Evolutionary conservation across 768 basidiomycete species (phyloP), one percentile per base, ranked within the genome.

Genomic region (Psilocybe subaeruginosa): DNA sequence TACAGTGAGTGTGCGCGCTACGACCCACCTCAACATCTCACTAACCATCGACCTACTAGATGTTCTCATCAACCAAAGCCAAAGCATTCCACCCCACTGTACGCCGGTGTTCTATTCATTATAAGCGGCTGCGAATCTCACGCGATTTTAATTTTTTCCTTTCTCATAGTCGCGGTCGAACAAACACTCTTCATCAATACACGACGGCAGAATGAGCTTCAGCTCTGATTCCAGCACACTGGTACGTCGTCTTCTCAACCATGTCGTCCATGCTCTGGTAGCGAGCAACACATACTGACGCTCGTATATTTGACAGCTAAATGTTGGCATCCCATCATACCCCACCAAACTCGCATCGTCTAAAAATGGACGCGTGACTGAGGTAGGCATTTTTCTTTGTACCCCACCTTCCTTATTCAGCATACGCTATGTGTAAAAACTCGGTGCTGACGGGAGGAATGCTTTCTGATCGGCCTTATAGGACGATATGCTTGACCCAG

Each of bases 401-500:
- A 43, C 29, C 50, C 29, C 53, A 57, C 43, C 41, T 35, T 37
- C 59, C 19, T 35, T 46, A 54, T 47, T 55, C 43, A 31, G 23
- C 52, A 19, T 43, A 39, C 54, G 49, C 3, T 16, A 11, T 5
- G 23, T 54, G 27, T 27, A 35, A 50, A 23, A n/a, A 59, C 60
- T 59, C 52, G 63, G 59, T 54, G 65, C 61, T 63, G 60, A 60
- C 56, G 8, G 35, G 43, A 46, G 19, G 52, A 51, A 46, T 46
- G 29, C 33, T 35, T 35, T 35, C 6, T 35, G 23, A 30, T 55
- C 45, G 37, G 55, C 29, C 31, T 41, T 54, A 45, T 41, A 71
- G 70, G 67, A 64, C 33, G 73, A 73, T 43, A 73, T 74, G 69
- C 69, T 80, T 8, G 73, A 73, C n/a, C 66, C 67, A 4, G 76